These are phyloP conservation scores for Quercus tomentella DNA, from an alignment of 331 rosid species.

Conservation along the genomic window DNA sequence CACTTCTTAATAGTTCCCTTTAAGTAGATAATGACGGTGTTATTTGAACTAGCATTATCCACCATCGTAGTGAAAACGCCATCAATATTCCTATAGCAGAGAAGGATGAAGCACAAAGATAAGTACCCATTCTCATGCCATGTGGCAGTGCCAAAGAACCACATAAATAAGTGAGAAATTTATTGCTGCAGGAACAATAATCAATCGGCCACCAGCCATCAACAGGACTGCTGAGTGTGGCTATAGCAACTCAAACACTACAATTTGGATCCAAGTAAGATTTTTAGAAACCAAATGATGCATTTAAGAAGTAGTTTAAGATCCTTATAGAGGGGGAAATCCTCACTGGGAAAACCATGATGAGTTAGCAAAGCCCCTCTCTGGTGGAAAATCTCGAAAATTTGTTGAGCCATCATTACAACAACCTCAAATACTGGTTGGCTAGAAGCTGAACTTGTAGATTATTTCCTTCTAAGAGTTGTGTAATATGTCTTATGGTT, in stretches of 20 bases:
- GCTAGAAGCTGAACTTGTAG: no score
- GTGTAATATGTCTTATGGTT: not conserved
- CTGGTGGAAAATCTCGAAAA: no score
- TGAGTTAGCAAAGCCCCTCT: no score
- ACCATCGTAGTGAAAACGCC: no score
- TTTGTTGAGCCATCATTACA: no score
- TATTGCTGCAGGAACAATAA: not conserved
- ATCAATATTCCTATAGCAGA: not conserved
- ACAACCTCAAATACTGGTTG: no score
- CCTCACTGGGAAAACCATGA: not conserved
- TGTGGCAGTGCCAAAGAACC: not conserved
- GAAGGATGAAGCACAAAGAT: not conserved
- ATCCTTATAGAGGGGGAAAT: not conserved
- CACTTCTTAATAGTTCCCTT: no score
- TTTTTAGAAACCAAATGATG: not conserved
- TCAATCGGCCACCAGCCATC: not conserved
- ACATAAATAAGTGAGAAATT: not conserved
- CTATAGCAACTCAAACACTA: not conserved
- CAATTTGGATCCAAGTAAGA: not conserved
- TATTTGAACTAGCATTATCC: no score
- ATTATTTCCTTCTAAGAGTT: not conserved
- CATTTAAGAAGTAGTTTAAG: not conserved
- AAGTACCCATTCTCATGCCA: not conserved
- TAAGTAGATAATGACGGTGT: no score
- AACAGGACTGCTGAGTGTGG: not conserved